Conservation (phyloP, 1,284 basidiomycete genomes). For the Cutaneotrichosporon sp. region DNA sequence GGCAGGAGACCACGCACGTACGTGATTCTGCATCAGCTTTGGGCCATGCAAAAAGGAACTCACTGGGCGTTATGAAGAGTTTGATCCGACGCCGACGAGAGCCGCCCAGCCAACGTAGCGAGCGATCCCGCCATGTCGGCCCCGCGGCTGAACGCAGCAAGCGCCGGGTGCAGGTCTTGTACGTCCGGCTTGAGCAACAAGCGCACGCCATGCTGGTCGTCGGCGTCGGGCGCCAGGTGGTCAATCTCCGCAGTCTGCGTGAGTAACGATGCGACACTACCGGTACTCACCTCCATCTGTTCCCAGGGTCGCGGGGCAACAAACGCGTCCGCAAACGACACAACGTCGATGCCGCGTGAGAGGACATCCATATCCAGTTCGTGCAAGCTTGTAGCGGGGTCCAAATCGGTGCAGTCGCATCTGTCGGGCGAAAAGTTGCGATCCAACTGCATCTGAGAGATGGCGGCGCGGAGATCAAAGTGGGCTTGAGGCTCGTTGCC, state of each 20-base stretch:
- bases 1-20: slow-evolving; percentile 42
- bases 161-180: slow-evolving; percentile 18
- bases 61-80: slow-evolving; percentile 20
- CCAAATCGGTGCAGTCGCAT: no score
- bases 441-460: slow-evolving; percentile 58
- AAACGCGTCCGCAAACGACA: slow-evolving; percentile 55
- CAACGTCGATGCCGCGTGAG: slow-evolving; percentile 20
- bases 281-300: slow-evolving; percentile 53
- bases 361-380: background rate
- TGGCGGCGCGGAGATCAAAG: slow-evolving; percentile 59
- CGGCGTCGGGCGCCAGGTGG: slow-evolving; percentile 45
- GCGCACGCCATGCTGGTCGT: slow-evolving; percentile 59
- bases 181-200: slow-evolving; percentile 51
- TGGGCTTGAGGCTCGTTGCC: slow-evolving; percentile 44
- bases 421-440: slow-evolving; percentile 1
- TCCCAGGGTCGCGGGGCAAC: slow-evolving; percentile 49
- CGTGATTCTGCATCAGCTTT: slow-evolving; percentile 14
- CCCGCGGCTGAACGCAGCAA: slow-evolving; percentile 19
- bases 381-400: no score
- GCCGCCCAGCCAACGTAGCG: background rate
- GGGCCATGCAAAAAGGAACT: slow-evolving; percentile 3
- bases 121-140: slow-evolving; percentile 19
- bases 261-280: background rate
- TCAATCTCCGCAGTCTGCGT: slow-evolving; percentile 48
- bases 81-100: slow-evolving; percentile 8